phyloP scores from a whole-genome alignment of 352 stramenopile species.

The Thalassiosira livingstoniorum region DNA sequence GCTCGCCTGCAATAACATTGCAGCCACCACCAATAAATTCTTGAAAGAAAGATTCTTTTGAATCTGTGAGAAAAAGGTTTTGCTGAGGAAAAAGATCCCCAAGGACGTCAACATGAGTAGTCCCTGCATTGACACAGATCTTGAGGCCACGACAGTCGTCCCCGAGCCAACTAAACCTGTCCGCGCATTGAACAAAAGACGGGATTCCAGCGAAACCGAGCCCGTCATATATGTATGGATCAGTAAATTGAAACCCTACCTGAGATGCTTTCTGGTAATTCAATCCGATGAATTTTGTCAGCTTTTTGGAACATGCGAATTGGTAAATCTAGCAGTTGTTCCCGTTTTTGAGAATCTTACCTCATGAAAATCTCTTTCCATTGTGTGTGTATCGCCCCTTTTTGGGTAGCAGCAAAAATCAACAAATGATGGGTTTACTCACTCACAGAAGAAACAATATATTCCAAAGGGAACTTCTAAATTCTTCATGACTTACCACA shows the following conservation, averaged over 20 bases:
- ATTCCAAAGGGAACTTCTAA: too few species aligned
- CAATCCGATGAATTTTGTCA: neutral
- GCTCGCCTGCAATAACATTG: conserved; percentile 50
- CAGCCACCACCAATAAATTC: conserved; percentile 42
- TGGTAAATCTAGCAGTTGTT: too few species aligned
- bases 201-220: conserved; percentile 41
- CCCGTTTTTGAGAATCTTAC: too few species aligned
- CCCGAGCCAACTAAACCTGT: conserved; percentile 19
- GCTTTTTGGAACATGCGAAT: too few species aligned
- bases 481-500: too few species aligned
- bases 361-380: conserved; percentile 20
- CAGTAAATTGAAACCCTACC: conserved; percentile 38
- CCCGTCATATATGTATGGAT: conserved; percentile 60
- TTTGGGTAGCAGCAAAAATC: too few species aligned
- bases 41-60: neutral
- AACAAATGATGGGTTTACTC: too few species aligned
- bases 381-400: conserved; percentile 25
- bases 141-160: conserved; percentile 39
- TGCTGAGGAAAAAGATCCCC: neutral
- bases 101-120: conserved; percentile 35
- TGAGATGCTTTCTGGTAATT: neutral
- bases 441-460: too few species aligned
- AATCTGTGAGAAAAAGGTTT: conserved; percentile 3
- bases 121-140: conserved; percentile 46
- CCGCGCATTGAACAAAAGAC: conserved; percentile 44